A percentile compares a stretch with the other conserved stretches of the same genome.
phyloP scores from a whole-genome alignment of 2,329 filamentous ascomycete genomes.

The Diaporthe amygdali region DNA sequence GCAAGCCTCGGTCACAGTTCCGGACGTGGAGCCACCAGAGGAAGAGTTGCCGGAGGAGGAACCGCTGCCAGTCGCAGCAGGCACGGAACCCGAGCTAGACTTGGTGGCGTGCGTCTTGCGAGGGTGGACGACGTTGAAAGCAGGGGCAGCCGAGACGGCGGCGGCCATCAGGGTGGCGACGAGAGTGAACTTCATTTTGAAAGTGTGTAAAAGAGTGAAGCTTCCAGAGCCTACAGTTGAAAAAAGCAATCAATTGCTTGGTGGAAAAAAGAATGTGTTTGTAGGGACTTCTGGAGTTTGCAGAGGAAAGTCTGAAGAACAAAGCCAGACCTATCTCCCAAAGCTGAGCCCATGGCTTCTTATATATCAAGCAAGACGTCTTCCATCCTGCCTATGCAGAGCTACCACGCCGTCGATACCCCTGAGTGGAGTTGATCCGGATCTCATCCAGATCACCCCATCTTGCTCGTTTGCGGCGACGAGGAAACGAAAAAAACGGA shows the following conservation, averaged over 20 bases:
- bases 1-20: constrained; percentile 25
- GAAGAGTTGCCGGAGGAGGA: not conserved
- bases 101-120: not conserved
- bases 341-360: not conserved
- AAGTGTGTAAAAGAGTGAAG: not conserved
- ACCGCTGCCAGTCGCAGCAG: not conserved
- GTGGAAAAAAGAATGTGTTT: constrained; percentile 12
- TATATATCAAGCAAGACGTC: constrained; percentile 8
- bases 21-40: not conserved
- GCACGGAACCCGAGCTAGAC: not conserved
- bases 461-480: not conserved
- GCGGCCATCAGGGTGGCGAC: constrained; percentile 4
- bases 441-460: constrained; percentile 4
- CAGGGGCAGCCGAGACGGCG: constrained; percentile 8
- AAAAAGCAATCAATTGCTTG: not conserved
- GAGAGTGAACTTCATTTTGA: constrained; percentile 23
- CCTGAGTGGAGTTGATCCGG: constrained; percentile 3
- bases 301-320: constrained; percentile 15
- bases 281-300: constrained; percentile 15
- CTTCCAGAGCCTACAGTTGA: constrained; percentile 23
- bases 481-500: not conserved
- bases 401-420: not conserved
- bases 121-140: constrained; percentile 1
- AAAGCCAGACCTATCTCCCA: not conserved
- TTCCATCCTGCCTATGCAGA: not conserved